phyloP scores from a whole-genome alignment of 2,329 filamentous ascomycete genomes.

The Ascochyta fabae region DNA sequence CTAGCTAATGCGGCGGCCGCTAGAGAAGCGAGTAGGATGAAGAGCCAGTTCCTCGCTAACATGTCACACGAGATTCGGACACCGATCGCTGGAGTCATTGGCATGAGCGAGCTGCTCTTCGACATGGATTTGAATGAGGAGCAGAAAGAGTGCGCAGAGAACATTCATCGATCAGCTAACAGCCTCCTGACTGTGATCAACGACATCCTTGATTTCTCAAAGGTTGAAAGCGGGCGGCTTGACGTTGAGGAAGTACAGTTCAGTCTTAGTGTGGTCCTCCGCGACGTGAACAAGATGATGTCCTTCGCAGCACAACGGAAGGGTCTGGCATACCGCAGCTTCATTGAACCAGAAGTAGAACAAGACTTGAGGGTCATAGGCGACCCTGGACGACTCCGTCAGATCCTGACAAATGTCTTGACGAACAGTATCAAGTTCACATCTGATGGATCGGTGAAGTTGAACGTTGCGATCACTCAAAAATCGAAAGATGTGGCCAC shows the following conservation, averaged over 20 bases:
- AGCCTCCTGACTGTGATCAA: conserved; percentile 87
- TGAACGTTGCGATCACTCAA: conserved; percentile 68
- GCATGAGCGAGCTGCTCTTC: conserved; percentile 76
- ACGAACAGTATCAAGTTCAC: conserved; percentile 59
- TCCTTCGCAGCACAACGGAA: conserved; percentile 83
- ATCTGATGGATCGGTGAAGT: conserved; percentile 54
- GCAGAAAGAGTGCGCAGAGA: conserved; percentile 76
- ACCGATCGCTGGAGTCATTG: conserved; percentile 80
- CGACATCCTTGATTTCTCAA: conserved; percentile 89
- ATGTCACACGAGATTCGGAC: conserved; percentile 84
- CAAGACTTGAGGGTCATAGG: conserved; percentile 80
- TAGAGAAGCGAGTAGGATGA: conserved; percentile 80
- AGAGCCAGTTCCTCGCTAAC: conserved; percentile 80
- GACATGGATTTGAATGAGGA: conserved; percentile 73
- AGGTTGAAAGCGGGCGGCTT: conserved; percentile 77
- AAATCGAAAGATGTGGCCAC: conserved; percentile 70
- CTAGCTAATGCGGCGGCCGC: conserved; percentile 78
- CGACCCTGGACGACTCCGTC: conserved; percentile 81
- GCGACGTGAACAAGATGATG: conserved; percentile 86
- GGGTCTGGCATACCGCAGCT: conserved; percentile 72
- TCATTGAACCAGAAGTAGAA: conserved; percentile 68
- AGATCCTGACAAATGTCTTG: conserved; percentile 81
- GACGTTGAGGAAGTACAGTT: conserved; percentile 85
- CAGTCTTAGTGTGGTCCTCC: conserved; percentile 73
- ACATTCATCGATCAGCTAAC: conserved; percentile 80